Evolutionary conservation across 176 grass and related monocot genomes (phyloP).

Genomic region (Rhynchospora tenuis): DNA sequence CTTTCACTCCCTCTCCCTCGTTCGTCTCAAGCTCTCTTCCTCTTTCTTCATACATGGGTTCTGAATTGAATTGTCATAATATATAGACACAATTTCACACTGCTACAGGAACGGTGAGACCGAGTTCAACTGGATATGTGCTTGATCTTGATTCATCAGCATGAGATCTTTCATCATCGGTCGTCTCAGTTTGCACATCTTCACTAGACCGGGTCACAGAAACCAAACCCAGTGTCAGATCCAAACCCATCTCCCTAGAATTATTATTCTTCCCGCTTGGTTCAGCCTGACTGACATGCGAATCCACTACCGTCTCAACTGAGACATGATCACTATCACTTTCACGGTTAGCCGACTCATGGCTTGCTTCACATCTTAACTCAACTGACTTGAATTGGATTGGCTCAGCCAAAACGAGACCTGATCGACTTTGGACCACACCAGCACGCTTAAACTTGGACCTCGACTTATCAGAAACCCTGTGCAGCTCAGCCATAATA

Average conservation of each 20-base stretch:
- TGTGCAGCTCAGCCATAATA: conserved; percentile 18
- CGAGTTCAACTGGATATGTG: conserved; percentile 16
- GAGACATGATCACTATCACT: conserved; percentile 30
- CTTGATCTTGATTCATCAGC: conserved; percentile 3
- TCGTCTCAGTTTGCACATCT: neutral
- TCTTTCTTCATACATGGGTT: neutral
- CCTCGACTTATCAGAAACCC: conserved; percentile 23
- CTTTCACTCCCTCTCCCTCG: neutral
- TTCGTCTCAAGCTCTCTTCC: neutral
- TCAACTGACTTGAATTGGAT: neutral
- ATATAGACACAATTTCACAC: neutral
- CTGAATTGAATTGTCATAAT: neutral
- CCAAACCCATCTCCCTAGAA: conserved; percentile 17
- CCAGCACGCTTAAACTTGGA: conserved; percentile 36
- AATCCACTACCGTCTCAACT: conserved; percentile 36
- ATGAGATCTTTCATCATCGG: neutral
- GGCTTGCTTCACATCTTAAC: conserved; percentile 1
- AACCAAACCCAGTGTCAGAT: conserved; percentile 52
- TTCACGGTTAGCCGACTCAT: conserved; percentile 19
- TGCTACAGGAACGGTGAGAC: conserved; percentile 18
- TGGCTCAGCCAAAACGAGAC: neutral
- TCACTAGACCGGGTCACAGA: neutral
- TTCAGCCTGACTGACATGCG: conserved; percentile 53
- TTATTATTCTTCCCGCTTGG: conserved; percentile 5
- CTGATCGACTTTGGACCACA: neutral